A percentile compares a stretch with the other conserved stretches of the same genome.
Conservation (phyloP, 1,284 basidiomycete species). For the Sporisorium scitamineum region DNA sequence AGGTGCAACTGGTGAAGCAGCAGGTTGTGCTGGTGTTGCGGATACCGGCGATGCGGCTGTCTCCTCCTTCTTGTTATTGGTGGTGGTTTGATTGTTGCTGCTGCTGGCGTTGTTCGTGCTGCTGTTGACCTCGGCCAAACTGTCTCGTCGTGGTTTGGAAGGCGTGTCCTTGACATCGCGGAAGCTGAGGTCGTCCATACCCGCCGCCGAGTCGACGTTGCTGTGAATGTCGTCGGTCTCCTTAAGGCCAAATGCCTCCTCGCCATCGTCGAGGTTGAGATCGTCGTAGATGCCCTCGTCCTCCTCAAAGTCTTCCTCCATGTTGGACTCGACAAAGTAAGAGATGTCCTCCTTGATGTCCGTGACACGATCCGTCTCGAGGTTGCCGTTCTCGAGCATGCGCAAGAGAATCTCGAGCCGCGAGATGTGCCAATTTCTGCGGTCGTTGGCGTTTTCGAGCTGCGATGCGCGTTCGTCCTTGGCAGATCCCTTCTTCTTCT, state of each 20-base stretch:
- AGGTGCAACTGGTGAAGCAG: conserved; percentile 24
- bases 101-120: conserved; percentile 73
- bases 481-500: conserved; percentile 78
- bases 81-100: conserved; percentile 70
- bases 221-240: conserved; percentile 77
- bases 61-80: conserved; percentile 44
- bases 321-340: conserved; percentile 97
- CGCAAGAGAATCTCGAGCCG: conserved; percentile 93
- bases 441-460: conserved; percentile 90
- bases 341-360: conserved; percentile 92
- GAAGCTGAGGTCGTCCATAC: conserved; percentile 68
- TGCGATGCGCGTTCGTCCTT: conserved; percentile 81
- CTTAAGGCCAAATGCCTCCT: conserved; percentile 73
- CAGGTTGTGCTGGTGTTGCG: conserved; percentile 12
- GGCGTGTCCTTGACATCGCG: conserved; percentile 45
- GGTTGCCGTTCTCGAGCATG: conserved; percentile 91
- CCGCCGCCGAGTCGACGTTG: conserved; percentile 72
- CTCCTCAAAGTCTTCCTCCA: conserved; percentile 96
- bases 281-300: conserved; percentile 99
- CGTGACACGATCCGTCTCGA: conserved; percentile 83
- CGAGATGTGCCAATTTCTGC: conserved; percentile 93
- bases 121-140: conserved; percentile 29
- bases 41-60: conserved; percentile 18
- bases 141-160: conserved; percentile 41
- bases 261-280: conserved; percentile 92